Evolutionary conservation across 1,284 basidiomycete genomes (phyloP).

Genomic region (Mrakiaceae sp.): DNA sequence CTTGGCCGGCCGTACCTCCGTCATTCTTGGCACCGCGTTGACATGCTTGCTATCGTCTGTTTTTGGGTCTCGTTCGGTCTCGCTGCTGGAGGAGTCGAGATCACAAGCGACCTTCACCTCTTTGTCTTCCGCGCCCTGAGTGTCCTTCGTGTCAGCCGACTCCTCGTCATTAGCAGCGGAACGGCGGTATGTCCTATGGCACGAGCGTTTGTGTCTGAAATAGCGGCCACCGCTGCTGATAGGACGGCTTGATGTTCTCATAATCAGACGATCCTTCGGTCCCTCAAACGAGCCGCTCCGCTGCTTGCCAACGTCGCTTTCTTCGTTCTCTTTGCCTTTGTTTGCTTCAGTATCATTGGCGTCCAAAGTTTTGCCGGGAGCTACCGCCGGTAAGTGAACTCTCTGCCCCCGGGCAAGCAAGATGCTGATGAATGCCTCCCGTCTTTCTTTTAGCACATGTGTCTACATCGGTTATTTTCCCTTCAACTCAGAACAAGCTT

Average conservation of each 20-base stretch:
- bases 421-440: background rate
- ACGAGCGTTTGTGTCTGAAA: background rate
- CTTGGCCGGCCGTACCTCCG: constrained; percentile 61
- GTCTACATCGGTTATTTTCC: no score
- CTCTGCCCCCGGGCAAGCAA: no score
- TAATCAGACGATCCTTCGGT: constrained; percentile 75
- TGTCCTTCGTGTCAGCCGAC: constrained; percentile 68
- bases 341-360: constrained; percentile 82
- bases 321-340: constrained; percentile 82
- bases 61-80: constrained; percentile 56
- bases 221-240: background rate
- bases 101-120: constrained; percentile 52
- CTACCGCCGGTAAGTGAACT: no score
- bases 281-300: constrained; percentile 80
- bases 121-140: constrained; percentile 83
- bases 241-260: background rate
- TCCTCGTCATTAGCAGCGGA: constrained; percentile 81
- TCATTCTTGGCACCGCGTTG: constrained; percentile 88
- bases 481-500: no score
- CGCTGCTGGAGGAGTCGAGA: constrained; percentile 54
- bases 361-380: constrained; percentile 57
- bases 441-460: no score
- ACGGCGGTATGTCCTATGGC: constrained; percentile 54
- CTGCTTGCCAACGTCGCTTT: constrained; percentile 78
- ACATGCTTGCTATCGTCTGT: constrained; percentile 61